phyloP scores from a whole-genome alignment of 345 rosid species.

The Mercurialis annua region DNA sequence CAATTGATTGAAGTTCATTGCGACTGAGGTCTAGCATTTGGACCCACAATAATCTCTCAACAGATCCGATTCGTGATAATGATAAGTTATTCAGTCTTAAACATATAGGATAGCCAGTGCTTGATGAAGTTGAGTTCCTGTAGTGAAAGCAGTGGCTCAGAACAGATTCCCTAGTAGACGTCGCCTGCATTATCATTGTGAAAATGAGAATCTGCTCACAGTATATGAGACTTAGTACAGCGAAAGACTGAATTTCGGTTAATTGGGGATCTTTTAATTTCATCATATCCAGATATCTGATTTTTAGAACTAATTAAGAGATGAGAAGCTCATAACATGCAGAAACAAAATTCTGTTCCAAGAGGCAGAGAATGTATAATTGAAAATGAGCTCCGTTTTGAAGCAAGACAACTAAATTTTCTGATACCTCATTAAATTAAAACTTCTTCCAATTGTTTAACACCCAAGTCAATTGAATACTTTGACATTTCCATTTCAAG shows the following conservation, averaged over 20 bases:
- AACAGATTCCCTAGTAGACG: constrained; percentile 49
- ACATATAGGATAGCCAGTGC: constrained; percentile 34
- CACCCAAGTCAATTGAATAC: neutral
- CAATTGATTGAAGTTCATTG: constrained; percentile 74
- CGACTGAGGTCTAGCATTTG: constrained; percentile 86
- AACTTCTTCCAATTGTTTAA: neutral
- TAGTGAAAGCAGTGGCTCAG: constrained; percentile 47
- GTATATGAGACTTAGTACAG: constrained; percentile 2
- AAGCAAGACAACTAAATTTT: neutral
- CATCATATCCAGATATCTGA: constrained; percentile 4
- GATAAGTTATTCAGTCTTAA: constrained; percentile 72
- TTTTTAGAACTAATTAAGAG: neutral
- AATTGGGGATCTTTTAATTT: neutral
- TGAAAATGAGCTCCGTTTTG: neutral
- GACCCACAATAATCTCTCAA: constrained; percentile 77
- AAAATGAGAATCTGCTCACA: constrained; percentile 14
- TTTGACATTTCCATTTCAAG: too few relatives aligned
- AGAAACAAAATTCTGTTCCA: neutral
- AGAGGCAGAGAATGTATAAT: neutral
- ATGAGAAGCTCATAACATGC: constrained; percentile 2
- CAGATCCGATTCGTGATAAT: constrained; percentile 60
- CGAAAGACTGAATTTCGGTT: neutral
- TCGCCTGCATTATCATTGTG: constrained; percentile 51
- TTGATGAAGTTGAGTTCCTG: constrained; percentile 27
- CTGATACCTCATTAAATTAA: neutral